phyloP scores from a whole-genome alignment of 1,284 basidiomycete genomes.

The Cystobasidiaceae sp. region DNA sequence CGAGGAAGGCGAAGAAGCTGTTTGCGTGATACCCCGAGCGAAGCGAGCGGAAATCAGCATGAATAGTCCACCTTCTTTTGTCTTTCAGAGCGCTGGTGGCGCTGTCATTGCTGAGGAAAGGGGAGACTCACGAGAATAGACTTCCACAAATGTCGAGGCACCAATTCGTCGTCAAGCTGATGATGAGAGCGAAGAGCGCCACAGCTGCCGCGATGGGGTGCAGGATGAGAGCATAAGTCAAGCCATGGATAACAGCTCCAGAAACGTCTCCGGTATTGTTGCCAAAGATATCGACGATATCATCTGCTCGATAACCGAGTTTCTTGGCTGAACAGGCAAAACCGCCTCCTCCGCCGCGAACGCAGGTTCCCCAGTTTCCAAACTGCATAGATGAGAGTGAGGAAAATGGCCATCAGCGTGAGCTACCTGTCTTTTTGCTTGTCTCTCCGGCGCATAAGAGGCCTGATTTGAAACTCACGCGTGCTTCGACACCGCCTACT shows the following conservation, averaged over 20 bases:
- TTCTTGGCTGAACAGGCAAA: neutral
- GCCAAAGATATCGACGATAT: neutral
- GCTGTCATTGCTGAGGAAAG: neutral
- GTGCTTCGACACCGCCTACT: neutral
- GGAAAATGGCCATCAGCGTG: neutral
- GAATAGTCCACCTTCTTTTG: neutral
- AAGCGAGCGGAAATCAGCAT: neutral
- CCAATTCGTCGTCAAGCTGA: constrained; percentile 20
- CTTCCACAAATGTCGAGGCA: constrained; percentile 20
- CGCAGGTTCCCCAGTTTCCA: constrained; percentile 10
- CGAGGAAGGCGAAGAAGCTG: constrained; percentile 25
- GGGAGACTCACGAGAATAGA: constrained; percentile 9
- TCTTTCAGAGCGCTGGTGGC: neutral
- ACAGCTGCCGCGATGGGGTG: constrained; percentile 22
- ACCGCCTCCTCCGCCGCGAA: neutral
- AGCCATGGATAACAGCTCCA: constrained; percentile 5
- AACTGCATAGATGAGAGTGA: neutral
- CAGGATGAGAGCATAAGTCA: constrained; percentile 23
- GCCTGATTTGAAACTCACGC: neutral
- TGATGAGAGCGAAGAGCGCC: constrained; percentile 19
- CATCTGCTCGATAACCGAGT: constrained; percentile 9
- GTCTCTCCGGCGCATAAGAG: neutral
- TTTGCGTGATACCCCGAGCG: neutral
- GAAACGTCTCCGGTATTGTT: constrained; percentile 6
- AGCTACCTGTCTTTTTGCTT: neutral